Evolutionary conservation across 2,329 filamentous ascomycete genomes (phyloP).

Genomic region (Alternaria conjuncta): DNA sequence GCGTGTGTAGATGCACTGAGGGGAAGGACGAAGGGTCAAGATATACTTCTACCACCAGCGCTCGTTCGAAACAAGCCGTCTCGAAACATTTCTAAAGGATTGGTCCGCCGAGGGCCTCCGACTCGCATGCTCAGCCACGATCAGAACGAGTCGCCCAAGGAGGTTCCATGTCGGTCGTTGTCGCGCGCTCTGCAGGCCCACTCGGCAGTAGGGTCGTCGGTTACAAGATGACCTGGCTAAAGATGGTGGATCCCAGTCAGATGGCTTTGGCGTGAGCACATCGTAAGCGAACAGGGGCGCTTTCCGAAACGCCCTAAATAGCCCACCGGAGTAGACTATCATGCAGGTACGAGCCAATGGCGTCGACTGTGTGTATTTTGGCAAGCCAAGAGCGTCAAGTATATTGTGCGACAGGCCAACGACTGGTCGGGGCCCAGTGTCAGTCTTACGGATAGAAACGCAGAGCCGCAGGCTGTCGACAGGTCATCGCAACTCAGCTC

Average conservation of each 20-base stretch:
- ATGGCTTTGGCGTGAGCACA: constrained; percentile 14
- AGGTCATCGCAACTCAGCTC: not conserved
- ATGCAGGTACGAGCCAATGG: constrained; percentile 36
- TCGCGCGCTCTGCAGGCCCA: constrained; percentile 39
- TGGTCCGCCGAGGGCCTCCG: constrained; percentile 19
- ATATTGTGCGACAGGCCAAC: constrained; percentile 12
- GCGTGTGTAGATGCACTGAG: constrained; percentile 13
- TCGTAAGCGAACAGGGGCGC: constrained; percentile 27
- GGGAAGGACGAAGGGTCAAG: constrained; percentile 25
- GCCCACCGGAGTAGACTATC: constrained; percentile 20
- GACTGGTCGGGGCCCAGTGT: constrained; percentile 12
- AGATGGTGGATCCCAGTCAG: constrained; percentile 25
- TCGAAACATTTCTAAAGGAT: constrained; percentile 29
- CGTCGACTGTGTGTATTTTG: constrained; percentile 6
- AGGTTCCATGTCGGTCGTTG: constrained; percentile 32
- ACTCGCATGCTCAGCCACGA: constrained; percentile 37
- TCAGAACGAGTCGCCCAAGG: constrained; percentile 7
- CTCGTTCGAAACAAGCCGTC: constrained; percentile 32
- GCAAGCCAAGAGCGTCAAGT: constrained; percentile 21
- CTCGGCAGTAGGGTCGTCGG: constrained; percentile 23
- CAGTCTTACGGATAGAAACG: not conserved
- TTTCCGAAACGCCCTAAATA: constrained; percentile 42
- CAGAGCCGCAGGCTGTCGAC: constrained; percentile 6
- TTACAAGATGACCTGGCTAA: constrained; percentile 16
- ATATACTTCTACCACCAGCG: constrained; percentile 33